phyloP scores from a whole-genome alignment of 2,329 filamentous ascomycete genomes.

The Colletotrichum tabaci region DNA sequence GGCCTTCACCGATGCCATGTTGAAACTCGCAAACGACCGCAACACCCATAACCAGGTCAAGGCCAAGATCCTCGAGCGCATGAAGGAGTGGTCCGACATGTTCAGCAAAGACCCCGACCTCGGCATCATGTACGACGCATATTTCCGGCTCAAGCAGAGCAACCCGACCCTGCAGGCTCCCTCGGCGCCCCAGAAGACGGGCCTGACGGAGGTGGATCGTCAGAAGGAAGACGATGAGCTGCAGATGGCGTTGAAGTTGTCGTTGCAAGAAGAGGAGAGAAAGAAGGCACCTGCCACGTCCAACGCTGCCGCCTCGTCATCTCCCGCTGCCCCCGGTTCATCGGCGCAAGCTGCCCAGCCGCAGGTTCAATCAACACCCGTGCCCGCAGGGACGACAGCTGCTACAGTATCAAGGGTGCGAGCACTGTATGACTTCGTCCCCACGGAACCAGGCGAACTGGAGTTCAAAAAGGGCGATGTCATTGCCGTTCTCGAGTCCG shows the following conservation, averaged over 20 bases:
- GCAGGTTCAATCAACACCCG: slow-evolving; percentile 66
- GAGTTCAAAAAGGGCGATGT: slow-evolving; percentile 98
- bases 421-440: slow-evolving; percentile 94
- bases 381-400: slow-evolving; percentile 89
- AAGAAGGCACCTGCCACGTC: slow-evolving; percentile 65
- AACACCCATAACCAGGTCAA: slow-evolving; percentile 98
- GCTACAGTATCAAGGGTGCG: slow-evolving; percentile 96
- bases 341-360: slow-evolving; percentile 54
- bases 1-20: slow-evolving; percentile 93
- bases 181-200: slow-evolving; percentile 92
- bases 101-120: slow-evolving; percentile 91
- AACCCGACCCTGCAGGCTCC: slow-evolving; percentile 93
- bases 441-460: slow-evolving; percentile 93
- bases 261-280: slow-evolving; percentile 86
- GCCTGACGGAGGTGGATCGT: slow-evolving; percentile 90
- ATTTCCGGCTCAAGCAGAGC: slow-evolving; percentile 84
- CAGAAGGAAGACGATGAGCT: slow-evolving; percentile 98
- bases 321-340: slow-evolving; percentile 49
- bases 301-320: slow-evolving; percentile 54
- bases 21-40: slow-evolving; percentile 91
- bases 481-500: slow-evolving; percentile 96
- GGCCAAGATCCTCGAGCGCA: slow-evolving; percentile 95
- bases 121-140: slow-evolving; percentile 97
- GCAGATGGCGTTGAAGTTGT: slow-evolving; percentile 94
- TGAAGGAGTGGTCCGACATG: slow-evolving; percentile 97